Evolutionary conservation across 2,329 filamentous ascomycete genomes (phyloP).

Genomic region (Ceratocystiopsis brevicomis): DNA sequence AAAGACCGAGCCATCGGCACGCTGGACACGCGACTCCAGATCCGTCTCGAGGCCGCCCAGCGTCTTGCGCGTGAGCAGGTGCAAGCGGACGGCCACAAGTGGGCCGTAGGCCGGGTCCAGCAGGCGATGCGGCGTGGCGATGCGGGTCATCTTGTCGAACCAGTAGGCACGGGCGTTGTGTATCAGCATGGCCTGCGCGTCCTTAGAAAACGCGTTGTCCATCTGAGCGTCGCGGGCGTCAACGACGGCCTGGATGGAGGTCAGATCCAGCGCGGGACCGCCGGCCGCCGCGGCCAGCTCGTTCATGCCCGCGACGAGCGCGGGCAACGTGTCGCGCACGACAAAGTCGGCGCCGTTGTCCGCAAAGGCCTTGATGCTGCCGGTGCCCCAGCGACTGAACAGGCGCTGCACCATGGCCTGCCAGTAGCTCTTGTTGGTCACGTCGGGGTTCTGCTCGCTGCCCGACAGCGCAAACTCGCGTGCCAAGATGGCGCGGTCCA

Average conservation of each 20-base stretch:
- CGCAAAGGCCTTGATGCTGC: constrained; percentile 37
- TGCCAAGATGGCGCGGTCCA: constrained; percentile 38
- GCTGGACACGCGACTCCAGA: constrained; percentile 35
- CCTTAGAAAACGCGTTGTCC: constrained; percentile 36
- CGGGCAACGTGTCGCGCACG: constrained; percentile 33
- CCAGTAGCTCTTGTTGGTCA: constrained; percentile 38
- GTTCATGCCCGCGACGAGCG: constrained; percentile 41
- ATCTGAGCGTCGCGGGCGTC: constrained; percentile 36
- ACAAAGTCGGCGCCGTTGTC: constrained; percentile 41
- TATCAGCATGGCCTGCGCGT: constrained; percentile 43
- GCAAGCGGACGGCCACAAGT: constrained; percentile 40
- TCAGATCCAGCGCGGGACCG: constrained; percentile 28
- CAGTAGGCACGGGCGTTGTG: constrained; percentile 36
- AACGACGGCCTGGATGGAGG: constrained; percentile 25
- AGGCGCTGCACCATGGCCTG: constrained; percentile 29
- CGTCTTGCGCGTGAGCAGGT: constrained; percentile 41
- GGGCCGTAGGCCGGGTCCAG: constrained; percentile 36
- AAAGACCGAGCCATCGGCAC: constrained; percentile 27
- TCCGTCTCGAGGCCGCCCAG: constrained; percentile 42
- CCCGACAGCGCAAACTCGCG: constrained; percentile 43
- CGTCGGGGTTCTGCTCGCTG: constrained; percentile 43
- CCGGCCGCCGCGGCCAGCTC: constrained; percentile 25
- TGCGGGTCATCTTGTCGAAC: constrained; percentile 30
- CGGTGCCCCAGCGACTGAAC: constrained; percentile 31
- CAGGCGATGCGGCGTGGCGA: constrained; percentile 34